A percentile compares a stretch with the other conserved stretches of the same genome.
Evolutionary conservation across 441 rosid genomes (phyloP).

Genomic region (Hura crepitans): DNA sequence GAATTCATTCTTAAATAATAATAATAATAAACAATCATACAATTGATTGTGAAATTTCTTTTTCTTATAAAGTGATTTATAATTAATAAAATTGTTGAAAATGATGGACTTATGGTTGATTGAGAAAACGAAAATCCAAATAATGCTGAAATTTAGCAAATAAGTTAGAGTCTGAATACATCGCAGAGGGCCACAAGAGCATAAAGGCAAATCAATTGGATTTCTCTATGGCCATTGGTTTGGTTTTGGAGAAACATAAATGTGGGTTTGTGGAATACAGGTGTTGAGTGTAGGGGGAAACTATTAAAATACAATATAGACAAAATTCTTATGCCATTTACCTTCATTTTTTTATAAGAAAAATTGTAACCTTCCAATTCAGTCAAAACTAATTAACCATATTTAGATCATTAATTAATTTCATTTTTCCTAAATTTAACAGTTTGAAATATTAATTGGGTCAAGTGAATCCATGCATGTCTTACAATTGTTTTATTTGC

Average conservation of each 20-base stretch:
- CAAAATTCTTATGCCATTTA: not conserved
- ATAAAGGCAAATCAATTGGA: not conserved
- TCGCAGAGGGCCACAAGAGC: not conserved
- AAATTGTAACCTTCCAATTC: not conserved
- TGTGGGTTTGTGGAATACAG: not conserved
- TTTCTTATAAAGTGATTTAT: no score
- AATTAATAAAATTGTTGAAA: no score
- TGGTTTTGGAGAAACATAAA: not conserved
- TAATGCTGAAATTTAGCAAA: not conserved
- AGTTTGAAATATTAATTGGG: not conserved
- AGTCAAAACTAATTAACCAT: constrained; percentile 10
- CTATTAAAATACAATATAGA: not conserved
- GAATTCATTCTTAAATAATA: no score
- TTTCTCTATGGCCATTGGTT: no score
- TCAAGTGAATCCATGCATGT: not conserved
- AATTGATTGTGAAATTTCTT: no score
- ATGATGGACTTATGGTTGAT: no score
- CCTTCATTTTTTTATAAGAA: not conserved
- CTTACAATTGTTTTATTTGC: not conserved
- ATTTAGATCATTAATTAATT: not conserved
- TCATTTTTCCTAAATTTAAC: not conserved
- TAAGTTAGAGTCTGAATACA: not conserved
- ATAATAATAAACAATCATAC: no score
- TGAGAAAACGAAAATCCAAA: no score
- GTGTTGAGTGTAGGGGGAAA: not conserved